Conservation (phyloP, 306 rosid genomes). For the Citrullus mucosospermus region DNA sequence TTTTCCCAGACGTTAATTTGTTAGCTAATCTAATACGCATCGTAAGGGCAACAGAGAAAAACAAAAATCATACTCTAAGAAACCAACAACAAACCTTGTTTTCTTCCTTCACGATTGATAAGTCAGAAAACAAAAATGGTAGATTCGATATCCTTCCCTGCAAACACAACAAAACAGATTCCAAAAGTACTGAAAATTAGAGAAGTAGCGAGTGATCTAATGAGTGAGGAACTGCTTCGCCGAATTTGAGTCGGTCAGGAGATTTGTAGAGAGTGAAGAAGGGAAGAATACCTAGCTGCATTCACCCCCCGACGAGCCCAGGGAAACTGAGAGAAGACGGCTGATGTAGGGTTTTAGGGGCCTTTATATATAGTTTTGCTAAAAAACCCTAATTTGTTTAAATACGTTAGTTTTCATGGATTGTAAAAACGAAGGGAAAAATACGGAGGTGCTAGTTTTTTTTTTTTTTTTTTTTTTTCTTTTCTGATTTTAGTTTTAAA, state of each 20-base stretch:
- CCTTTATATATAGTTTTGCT: neutral
- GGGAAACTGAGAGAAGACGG: neutral
- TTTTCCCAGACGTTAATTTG: neutral
- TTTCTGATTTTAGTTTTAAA: too few relatives aligned
- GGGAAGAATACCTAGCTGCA: neutral
- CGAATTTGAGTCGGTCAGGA: neutral
- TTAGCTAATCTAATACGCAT: neutral
- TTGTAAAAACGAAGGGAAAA: too few relatives aligned
- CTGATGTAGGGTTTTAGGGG: neutral
- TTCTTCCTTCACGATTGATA: neutral
- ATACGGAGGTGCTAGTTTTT: too few relatives aligned
- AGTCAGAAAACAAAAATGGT: neutral
- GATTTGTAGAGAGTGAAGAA: neutral
- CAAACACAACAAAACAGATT: neutral
- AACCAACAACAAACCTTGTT: neutral
- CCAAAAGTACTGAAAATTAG: neutral
- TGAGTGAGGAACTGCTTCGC: neutral
- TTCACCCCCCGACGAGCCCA: neutral
- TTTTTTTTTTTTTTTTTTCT: too few relatives aligned
- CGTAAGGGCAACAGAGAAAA: neutral
- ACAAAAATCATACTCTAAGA: neutral
- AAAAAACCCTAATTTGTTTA: neutral
- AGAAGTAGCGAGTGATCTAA: neutral
- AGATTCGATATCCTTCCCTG: neutral
- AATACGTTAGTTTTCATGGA: neutral